Base-by-base conservation (phyloP, 345 rosid species). In the Passiflora organensis region DNA sequence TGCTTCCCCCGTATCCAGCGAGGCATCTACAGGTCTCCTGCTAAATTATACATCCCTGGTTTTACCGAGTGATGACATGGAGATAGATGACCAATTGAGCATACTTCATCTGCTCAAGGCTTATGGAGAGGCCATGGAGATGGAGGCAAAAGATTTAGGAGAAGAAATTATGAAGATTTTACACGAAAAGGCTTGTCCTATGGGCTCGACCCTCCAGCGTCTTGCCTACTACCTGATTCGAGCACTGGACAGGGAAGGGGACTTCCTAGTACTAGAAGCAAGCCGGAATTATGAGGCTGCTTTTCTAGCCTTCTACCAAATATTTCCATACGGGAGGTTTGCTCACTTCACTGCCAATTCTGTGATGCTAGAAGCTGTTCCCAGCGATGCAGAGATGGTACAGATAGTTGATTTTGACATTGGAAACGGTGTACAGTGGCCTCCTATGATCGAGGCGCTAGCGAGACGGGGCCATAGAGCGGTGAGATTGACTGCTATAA, bases 261-360 rank as follows among this genome's bases (percentile, higher is more conserved):
- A 56, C 49, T 62, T 50, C 54, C 48, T 68, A 6, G 25, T 38
- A 25, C 50, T 48, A 48, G 72, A 75, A n/a, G 63, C 72, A 10
- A 24, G 50, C 50, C 60, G 60, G 68, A 75, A 77, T 23, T 65
- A 45, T 24, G 68, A 46, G 44, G 61, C 61, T 0, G 68, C 79
- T 1, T 72, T 75, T 53, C 58, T 46, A 43, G 80, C 75, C 51
- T 78, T 67, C 53, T 70, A 80, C 24, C 67, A 70, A 51, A 67
- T 68, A 37, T 54, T 72, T 45, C 80, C 75, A 2, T 73, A 55
- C 17, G 68, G 80, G 8, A 73, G 64, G 56, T 70, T 75, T 56
- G 75, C 79, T 65, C 79, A 78, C 67, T 71, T 77, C 23, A 41
- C 75, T 15, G 73, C 82, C 42, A 72, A 78, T 55, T 75, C 79